These are phyloP conservation scores for Raffaelea ambrosiae DNA, from an alignment of 2,329 filamentous ascomycete genomes.

Conservation along the genomic window DNA sequence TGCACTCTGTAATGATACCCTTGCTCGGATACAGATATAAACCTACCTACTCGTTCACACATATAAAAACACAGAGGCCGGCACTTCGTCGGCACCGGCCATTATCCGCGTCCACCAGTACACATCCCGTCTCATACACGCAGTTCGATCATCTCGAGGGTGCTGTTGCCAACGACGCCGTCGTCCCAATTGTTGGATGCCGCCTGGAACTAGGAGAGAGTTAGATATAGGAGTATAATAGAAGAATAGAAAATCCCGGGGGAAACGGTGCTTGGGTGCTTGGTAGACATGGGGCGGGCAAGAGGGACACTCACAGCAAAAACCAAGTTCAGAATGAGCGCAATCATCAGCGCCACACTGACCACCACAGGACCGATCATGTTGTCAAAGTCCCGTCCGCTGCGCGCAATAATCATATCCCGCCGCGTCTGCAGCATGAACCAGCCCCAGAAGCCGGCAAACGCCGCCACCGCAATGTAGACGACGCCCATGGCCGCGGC, in stretches of 20 bases:
- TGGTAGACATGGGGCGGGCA: no score
- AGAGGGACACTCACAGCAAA: slow-evolving; percentile 59
- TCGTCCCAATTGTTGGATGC: slow-evolving; percentile 13
- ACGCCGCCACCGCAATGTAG: slow-evolving; percentile 74
- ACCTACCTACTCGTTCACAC: no score
- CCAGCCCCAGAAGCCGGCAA: slow-evolving; percentile 83
- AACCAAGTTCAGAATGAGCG: slow-evolving; percentile 77
- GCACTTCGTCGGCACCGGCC: no score
- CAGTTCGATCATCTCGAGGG: no score
- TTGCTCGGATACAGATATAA: no score
- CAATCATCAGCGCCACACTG: slow-evolving; percentile 67
- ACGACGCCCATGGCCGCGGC: slow-evolving; percentile 72
- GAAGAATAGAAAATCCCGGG: not conserved
- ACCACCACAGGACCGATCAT: slow-evolving; percentile 76
- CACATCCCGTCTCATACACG: no score
- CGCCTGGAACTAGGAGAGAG: slow-evolving; percentile 9
- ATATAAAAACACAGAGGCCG: no score
- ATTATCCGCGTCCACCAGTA: no score
- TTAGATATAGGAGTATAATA: not conserved
- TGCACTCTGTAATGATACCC: no score
- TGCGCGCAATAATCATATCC: slow-evolving; percentile 73
- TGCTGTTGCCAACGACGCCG: not conserved
- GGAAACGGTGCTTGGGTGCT: no score
- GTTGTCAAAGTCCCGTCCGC: slow-evolving; percentile 89
- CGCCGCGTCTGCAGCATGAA: slow-evolving; percentile 68